Base-by-base conservation (phyloP, 495 filamentous ascomycete genomes). In the Xylaria curta region DNA sequence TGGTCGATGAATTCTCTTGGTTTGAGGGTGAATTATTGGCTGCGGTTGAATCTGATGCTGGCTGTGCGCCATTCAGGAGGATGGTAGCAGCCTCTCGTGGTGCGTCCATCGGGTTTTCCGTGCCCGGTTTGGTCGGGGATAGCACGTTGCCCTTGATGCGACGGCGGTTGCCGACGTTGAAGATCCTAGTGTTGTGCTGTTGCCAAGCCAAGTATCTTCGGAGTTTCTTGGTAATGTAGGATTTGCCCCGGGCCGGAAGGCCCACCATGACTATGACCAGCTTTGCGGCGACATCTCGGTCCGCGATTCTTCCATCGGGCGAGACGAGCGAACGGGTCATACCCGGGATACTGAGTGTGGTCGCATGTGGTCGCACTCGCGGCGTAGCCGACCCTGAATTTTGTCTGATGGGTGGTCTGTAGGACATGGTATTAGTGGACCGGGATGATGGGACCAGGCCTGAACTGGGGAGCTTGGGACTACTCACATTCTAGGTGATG, bases 191-290 rank as follows among this genome's bases (percentile, higher is more conserved):
- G 74, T 97, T 92, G 78, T 99, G 96, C 75, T 99, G 96, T 62
- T 97, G 90, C 96, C 96, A 99, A 68, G 97, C 95, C 28, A 99
- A 83, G 75, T 99, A 99, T 62, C 96, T 89, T 31, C 94, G 92
- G 58, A 99, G 86, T 84, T 99, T 99, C 86, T 97, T 98, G 66
- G 95, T 98, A 75, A 99, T 94, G 81, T 99, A 99, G 69, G 94
- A 97, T 82, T 99, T 99, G 66, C 96, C 96, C 72, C 96, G 85
- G 1, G 96, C 96, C 0, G 96, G 96, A 64, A 99, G 86, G 71
- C 96, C 96, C 61, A 99, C 96, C 96, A 99, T 99, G 76, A 98
- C 91, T 77, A 99, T 96, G 76, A 98, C 94, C 74, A 98, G 85
- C 85, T 99, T 99, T 21, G 95, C 90, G 28, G 94, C 96, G 61